A percentile compares a stretch with the other conserved stretches of the same genome.
These are phyloP conservation scores for Cymbopogon flexuosus DNA, from an alignment of 202 grass and related monocot species.

Conservation along the genomic window DNA sequence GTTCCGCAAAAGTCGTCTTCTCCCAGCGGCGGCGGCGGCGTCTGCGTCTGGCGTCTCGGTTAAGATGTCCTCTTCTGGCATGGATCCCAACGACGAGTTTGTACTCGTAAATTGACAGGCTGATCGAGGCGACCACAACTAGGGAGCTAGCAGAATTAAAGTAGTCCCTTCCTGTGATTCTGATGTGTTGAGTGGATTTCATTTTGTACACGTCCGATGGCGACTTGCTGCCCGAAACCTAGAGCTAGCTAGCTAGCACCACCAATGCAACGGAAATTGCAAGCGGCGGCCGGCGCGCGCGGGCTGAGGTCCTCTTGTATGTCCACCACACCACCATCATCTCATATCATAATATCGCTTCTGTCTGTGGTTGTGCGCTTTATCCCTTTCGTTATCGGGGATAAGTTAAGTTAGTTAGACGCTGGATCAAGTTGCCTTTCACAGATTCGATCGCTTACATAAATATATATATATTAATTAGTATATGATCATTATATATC, in stretches of 20 bases:
- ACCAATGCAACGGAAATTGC: background rate
- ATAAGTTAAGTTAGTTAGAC: background rate
- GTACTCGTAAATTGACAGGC: background rate
- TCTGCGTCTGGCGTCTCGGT: background rate
- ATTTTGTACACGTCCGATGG: slow-evolving; percentile 26
- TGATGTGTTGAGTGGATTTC: slow-evolving; percentile 17
- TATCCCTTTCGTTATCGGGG: background rate
- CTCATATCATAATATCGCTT: background rate
- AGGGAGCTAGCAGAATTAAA: background rate
- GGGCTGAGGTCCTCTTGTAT: no score
- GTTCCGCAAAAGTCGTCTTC: background rate
- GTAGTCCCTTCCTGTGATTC: background rate
- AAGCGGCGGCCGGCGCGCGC: background rate
- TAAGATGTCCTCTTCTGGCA: slow-evolving; percentile 24
- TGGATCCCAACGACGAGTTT: background rate
- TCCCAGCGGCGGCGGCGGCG: background rate
- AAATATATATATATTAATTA: no score
- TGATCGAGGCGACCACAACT: background rate
- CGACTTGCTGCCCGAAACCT: slow-evolving; percentile 34
- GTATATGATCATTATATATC: background rate
- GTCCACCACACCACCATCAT: no score
- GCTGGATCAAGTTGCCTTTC: background rate
- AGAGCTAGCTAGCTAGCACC: background rate
- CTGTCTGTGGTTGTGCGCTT: background rate
- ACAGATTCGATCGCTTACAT: background rate